phyloP scores from a whole-genome alignment of 371 early-diverging fungal genomes.

The Mycotypha africana region DNA sequence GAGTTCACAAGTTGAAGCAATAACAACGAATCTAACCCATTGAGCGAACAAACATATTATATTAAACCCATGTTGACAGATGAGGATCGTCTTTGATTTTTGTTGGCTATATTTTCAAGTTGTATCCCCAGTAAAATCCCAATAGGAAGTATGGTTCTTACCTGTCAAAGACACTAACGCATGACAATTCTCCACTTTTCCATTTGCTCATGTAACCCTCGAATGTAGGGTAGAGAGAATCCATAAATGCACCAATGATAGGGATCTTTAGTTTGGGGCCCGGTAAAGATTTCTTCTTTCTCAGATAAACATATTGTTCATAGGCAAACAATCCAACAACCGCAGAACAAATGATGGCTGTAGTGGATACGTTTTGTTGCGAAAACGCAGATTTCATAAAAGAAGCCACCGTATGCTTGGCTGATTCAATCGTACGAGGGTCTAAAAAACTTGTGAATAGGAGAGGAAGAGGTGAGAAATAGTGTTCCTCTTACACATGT shows the following conservation, averaged over 20 bases:
- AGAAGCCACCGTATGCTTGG: slow-evolving; percentile 31
- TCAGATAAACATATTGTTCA: slow-evolving; percentile 45
- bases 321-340: slow-evolving; percentile 43
- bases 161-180: slow-evolving; percentile 51
- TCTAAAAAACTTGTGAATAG: slow-evolving; percentile 18
- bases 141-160: no score
- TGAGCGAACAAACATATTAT: no score
- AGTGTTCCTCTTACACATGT: no score
- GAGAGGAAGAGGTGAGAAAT: no score
- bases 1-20: slow-evolving; percentile 48
- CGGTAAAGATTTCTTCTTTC: slow-evolving; percentile 45
- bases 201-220: slow-evolving; percentile 51
- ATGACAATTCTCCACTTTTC: slow-evolving; percentile 52
- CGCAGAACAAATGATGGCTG: slow-evolving; percentile 38
- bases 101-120: no score
- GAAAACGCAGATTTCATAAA: slow-evolving; percentile 32
- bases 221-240: slow-evolving; percentile 50
- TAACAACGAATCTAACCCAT: slow-evolving; percentile 45
- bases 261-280: slow-evolving; percentile 46
- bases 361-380: slow-evolving; percentile 31
- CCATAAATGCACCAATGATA: slow-evolving; percentile 48
- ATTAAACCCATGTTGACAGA: no score
- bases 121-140: no score
- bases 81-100: no score
- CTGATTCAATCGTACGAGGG: slow-evolving; percentile 40